These are phyloP conservation scores for Candida michaelii DNA, from an alignment of 805 yeast genomes.

Conservation along the genomic window DNA sequence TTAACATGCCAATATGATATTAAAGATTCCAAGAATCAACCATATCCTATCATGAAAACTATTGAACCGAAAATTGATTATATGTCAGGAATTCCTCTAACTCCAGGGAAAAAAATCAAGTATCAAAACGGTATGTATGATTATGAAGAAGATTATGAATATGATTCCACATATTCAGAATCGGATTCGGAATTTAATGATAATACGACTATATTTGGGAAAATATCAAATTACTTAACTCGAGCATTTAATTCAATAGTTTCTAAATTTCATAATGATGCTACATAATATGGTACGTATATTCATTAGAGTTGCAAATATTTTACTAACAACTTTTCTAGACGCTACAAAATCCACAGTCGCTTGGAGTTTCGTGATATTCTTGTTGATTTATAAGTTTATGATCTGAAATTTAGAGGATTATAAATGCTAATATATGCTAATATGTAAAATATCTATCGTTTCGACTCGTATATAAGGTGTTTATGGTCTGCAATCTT, in stretches of 20 bases:
- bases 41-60: conserved; percentile 21
- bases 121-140: conserved; percentile 42
- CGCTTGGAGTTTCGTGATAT: not conserved
- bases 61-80: conserved; percentile 14
- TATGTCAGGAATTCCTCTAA: conserved; percentile 18
- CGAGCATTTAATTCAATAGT: conserved; percentile 8
- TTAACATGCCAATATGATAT: conserved; percentile 44
- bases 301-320: conserved; percentile 1
- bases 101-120: conserved; percentile 19
- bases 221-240: conserved; percentile 11
- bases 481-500: conserved; percentile 8
- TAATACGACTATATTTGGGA: conserved; percentile 5
- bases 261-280: conserved; percentile 5
- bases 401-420: no score
- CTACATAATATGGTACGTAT: conserved; percentile 1
- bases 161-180: conserved; percentile 1
- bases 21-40: conserved; percentile 42
- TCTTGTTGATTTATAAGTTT: not conserved
- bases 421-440: no score
- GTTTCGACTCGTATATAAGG: conserved; percentile 3
- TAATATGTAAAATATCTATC: not conserved
- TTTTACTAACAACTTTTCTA: conserved; percentile 5
- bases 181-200: conserved; percentile 8
- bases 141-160: conserved; percentile 23
- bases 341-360: not conserved